Evolutionary conservation across 75 land plant genomes (phyloP).

Genomic region (Sequoiadendron giganteum): DNA sequence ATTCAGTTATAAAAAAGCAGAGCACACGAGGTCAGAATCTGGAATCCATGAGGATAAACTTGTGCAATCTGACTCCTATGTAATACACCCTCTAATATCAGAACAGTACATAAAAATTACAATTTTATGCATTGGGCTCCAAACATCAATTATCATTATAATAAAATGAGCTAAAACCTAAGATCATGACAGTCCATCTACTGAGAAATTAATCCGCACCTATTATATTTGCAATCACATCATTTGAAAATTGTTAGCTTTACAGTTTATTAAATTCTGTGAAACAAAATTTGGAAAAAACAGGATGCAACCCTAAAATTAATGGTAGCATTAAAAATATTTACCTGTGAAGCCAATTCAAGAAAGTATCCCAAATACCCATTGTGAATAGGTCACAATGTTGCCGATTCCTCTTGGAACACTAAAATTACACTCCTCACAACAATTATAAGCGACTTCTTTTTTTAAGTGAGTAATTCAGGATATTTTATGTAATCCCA

Average conservation of each 20-base stretch:
- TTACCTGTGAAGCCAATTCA: constrained; percentile 53
- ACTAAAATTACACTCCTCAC: too few species aligned
- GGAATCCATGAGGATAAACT: too few species aligned
- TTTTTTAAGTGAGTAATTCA: too few species aligned
- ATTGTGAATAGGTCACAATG: constrained; percentile 3
- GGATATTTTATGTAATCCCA: too few species aligned
- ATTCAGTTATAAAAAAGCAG: too few species aligned
- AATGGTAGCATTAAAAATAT: neutral
- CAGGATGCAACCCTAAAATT: neutral
- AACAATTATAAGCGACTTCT: too few species aligned
- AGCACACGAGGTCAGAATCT: too few species aligned
- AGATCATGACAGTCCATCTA: neutral
- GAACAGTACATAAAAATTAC: neutral
- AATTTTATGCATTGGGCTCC: neutral
- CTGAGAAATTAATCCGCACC: neutral
- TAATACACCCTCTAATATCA: too few species aligned
- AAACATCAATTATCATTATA: neutral
- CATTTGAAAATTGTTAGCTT: neutral
- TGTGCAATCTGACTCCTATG: too few species aligned
- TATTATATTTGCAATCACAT: too few species aligned
- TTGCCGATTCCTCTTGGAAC: too few species aligned
- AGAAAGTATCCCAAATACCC: constrained; percentile 46
- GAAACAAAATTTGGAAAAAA: neutral
- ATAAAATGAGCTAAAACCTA: neutral
- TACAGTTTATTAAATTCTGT: neutral